A percentile compares a stretch with the other conserved stretches of the same genome.
Conservation (phyloP, 2,329 filamentous ascomycete species). For the Verticillium alfalfae region DNA sequence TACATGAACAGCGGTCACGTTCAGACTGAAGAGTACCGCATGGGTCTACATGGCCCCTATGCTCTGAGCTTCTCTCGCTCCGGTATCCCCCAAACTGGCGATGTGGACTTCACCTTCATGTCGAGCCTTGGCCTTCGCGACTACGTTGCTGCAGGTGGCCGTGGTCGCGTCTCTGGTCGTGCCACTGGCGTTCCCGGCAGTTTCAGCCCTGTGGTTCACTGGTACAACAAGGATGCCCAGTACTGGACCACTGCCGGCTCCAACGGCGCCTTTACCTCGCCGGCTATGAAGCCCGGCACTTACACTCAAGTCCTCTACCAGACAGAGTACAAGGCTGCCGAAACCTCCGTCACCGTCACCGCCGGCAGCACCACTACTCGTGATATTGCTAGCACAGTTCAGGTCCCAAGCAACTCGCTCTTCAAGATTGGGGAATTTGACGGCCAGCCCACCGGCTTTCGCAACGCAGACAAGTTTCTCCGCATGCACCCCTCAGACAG, state of each 20-base stretch:
- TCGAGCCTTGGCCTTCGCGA: slow-evolving; percentile 50
- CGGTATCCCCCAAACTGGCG: slow-evolving; percentile 41
- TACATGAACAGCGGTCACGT: slow-evolving; percentile 65
- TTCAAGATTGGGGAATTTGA: slow-evolving; percentile 64
- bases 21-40: slow-evolving; percentile 55
- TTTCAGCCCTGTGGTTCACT: slow-evolving; percentile 57
- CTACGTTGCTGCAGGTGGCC: slow-evolving; percentile 48
- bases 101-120: slow-evolving; percentile 54
- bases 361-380: slow-evolving; percentile 41
- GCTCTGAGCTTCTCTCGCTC: slow-evolving; percentile 54
- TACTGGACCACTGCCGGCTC: slow-evolving; percentile 58
- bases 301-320: slow-evolving; percentile 66
- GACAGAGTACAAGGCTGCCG: slow-evolving; percentile 49
- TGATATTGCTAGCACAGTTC: slow-evolving; percentile 42
- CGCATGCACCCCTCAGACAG: slow-evolving; percentile 64
- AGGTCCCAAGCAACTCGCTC: slow-evolving; percentile 43
- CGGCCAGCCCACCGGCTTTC: slow-evolving; percentile 58
- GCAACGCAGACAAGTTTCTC: slow-evolving; percentile 61
- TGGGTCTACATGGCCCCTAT: slow-evolving; percentile 63
- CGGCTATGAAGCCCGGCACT: slow-evolving; percentile 61
- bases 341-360: slow-evolving; percentile 40
- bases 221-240: slow-evolving; percentile 57
- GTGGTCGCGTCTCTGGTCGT: slow-evolving; percentile 56
- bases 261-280: slow-evolving; percentile 54
- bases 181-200: slow-evolving; percentile 49